Conservation (phyloP, 2,329 filamentous ascomycete species). For the Leptodontidium sp. region DNA sequence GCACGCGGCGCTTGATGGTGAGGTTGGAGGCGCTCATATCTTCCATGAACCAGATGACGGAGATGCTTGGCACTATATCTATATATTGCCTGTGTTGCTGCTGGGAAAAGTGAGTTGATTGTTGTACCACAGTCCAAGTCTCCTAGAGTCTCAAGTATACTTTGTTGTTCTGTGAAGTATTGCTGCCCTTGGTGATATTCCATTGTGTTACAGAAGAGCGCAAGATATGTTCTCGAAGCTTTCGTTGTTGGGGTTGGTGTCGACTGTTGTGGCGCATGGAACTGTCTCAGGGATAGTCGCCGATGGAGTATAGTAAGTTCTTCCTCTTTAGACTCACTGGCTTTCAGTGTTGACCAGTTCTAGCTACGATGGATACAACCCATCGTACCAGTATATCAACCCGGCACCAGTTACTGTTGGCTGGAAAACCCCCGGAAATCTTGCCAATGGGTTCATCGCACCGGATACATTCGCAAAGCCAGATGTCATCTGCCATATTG, state of each 20-base stretch:
- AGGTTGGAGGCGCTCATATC: not conserved
- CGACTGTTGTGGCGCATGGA: constrained; percentile 41
- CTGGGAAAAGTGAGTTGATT: not conserved
- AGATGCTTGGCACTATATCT: constrained; percentile 31
- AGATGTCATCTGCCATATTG: constrained; percentile 70
- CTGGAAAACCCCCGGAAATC: constrained; percentile 58
- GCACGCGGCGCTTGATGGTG: not conserved
- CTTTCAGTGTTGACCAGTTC: constrained; percentile 9
- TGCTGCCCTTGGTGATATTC: constrained; percentile 1
- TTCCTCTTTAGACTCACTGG: not conserved
- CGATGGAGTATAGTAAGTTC: constrained; percentile 43
- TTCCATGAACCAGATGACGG: constrained; percentile 25
- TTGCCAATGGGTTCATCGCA: constrained; percentile 61
- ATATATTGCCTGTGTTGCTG: constrained; percentile 23
- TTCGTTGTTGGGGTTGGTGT: constrained; percentile 33
- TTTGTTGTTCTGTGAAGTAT: not conserved
- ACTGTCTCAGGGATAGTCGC: constrained; percentile 42
- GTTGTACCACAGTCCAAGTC: not conserved
- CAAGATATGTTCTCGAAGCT: constrained; percentile 34
- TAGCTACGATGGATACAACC: constrained; percentile 49
- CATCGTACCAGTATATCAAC: constrained; percentile 44
- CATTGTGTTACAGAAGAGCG: constrained; percentile 1
- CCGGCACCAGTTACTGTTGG: constrained; percentile 56
- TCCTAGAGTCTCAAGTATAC: not conserved
- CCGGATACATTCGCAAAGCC: constrained; percentile 54